Evolutionary conservation across 176 grass and related monocot genomes (phyloP).

Genomic region (Bothriochloa decipiens): DNA sequence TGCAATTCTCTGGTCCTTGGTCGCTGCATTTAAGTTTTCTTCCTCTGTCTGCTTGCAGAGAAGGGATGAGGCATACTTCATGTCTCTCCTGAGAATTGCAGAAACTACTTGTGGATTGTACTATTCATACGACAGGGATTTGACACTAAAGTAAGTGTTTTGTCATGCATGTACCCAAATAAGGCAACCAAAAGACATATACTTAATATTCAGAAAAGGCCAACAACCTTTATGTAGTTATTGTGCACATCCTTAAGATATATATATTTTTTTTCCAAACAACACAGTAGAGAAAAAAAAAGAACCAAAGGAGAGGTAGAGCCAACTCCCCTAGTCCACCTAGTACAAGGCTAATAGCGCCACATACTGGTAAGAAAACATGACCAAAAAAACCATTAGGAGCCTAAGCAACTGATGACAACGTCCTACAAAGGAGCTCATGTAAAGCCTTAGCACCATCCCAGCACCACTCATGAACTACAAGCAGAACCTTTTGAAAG

Average conservation of each 20-base stretch:
- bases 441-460: neutral
- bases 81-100: conserved; percentile 86
- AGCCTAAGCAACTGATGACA: neutral
- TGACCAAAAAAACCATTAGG: neutral
- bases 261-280: neutral
- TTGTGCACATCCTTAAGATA: neutral
- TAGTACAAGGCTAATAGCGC: neutral
- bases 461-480: neutral
- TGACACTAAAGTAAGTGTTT: conserved; percentile 85
- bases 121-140: conserved; percentile 87
- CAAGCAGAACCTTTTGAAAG: neutral
- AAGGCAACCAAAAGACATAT: conserved; percentile 12
- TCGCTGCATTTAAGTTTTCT: conserved; percentile 25
- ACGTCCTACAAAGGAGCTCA: neutral
- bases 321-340: neutral
- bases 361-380: neutral
- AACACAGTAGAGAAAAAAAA: neutral
- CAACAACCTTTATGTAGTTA: neutral
- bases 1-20: conserved; percentile 33
- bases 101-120: conserved; percentile 86
- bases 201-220: neutral
- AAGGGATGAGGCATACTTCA: conserved; percentile 95
- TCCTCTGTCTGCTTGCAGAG: conserved; percentile 60
- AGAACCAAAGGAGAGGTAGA: neutral
- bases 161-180: conserved; percentile 22